Conservation (phyloP, 23 red algal genomes). For the Gracilaria gracilis region DNA sequence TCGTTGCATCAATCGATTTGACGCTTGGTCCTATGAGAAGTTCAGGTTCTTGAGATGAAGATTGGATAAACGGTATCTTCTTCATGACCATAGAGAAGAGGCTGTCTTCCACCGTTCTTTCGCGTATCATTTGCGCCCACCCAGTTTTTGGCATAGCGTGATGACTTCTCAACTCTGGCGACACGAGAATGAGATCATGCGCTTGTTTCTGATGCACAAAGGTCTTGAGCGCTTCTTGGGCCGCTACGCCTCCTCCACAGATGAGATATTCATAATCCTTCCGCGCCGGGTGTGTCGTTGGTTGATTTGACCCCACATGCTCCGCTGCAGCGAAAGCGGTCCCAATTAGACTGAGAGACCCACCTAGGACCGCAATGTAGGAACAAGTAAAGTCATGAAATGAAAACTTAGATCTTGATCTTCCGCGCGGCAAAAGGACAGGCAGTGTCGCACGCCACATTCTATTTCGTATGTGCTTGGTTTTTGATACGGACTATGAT, state of each 20-base stretch:
- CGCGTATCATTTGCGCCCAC: background rate
- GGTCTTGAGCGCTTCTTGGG: conserved; percentile 62
- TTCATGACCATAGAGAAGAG: conserved; percentile 11
- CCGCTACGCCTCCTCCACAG: conserved; percentile 59
- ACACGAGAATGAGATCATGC: conserved; percentile 46
- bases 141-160: background rate
- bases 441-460: background rate
- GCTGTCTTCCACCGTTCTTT: background rate
- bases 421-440: background rate
- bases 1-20: conserved; percentile 46
- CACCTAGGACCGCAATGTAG: background rate
- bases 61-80: background rate
- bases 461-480: background rate
- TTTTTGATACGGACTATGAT: background rate
- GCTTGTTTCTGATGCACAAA: conserved; percentile 47
- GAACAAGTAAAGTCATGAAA: background rate
- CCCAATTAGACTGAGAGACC: conserved; percentile 18
- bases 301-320: background rate
- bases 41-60: conserved; percentile 29
- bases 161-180: conserved; percentile 52
- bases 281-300: conserved; percentile 4
- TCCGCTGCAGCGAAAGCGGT: conserved; percentile 10
- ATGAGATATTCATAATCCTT: conserved; percentile 55
- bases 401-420: conserved; percentile 20
- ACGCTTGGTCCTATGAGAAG: conserved; percentile 54